These are phyloP conservation scores for Macrolepiota fuliginosa DNA, from an alignment of 768 basidiomycete genomes.

Conservation along the genomic window DNA sequence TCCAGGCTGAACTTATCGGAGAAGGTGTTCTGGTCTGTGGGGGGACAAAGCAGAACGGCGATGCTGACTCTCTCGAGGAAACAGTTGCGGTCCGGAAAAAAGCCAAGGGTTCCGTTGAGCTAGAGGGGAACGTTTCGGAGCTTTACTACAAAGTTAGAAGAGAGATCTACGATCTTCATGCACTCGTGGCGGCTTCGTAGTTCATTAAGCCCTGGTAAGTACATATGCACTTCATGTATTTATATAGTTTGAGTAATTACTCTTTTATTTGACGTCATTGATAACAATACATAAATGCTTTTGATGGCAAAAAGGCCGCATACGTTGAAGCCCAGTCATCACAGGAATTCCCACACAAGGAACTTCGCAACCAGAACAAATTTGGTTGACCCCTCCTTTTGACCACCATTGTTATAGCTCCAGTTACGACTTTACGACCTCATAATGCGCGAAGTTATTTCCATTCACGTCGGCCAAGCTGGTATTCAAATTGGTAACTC, in stretches of 20 bases:
- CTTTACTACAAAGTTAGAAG: conserved; percentile 87
- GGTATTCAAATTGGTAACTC: conserved; percentile 95
- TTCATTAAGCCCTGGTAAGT: neutral
- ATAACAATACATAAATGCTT: neutral
- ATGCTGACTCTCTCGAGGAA: conserved; percentile 50
- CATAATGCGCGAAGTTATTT: conserved; percentile 90
- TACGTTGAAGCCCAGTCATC: no score
- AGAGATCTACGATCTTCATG: conserved; percentile 90
- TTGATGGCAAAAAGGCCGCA: no score
- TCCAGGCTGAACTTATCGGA: conserved; percentile 93
- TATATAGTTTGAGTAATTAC: neutral
- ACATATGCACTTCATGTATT: neutral
- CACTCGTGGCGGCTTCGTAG: conserved; percentile 69
- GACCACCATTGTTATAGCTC: conserved; percentile 15
- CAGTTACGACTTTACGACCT: conserved; percentile 12
- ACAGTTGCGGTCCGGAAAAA: conserved; percentile 89
- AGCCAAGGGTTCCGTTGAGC: conserved; percentile 77
- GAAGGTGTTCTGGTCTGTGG: conserved; percentile 95
- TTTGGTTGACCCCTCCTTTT: conserved; percentile 11
- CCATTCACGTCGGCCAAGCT: conserved; percentile 95
- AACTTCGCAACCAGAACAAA: conserved; percentile 2
- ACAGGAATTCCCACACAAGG: neutral
- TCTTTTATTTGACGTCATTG: neutral
- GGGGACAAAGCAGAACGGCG: conserved; percentile 41
- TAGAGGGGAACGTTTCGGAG: conserved; percentile 87